Conservation (phyloP, 345 rosid species). For the Syzygium aqueum region DNA sequence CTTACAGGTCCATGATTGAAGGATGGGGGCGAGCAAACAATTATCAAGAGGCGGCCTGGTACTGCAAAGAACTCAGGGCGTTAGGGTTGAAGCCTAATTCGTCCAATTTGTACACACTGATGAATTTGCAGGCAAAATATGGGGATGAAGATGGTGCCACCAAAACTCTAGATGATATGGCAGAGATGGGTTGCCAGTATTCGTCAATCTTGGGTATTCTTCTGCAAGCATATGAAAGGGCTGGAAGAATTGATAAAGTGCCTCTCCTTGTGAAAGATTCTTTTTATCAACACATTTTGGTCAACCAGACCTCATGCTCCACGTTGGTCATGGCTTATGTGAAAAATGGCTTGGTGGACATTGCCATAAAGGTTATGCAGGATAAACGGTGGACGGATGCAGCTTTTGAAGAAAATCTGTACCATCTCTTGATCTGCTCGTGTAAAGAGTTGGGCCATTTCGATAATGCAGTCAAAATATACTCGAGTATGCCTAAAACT, state of each 20-base stretch:
- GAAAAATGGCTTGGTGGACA: conserved; percentile 57
- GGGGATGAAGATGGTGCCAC: conserved; percentile 63
- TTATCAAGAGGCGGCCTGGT: conserved; percentile 38
- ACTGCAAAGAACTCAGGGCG: conserved; percentile 51
- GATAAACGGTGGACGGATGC: conserved; percentile 69
- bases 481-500: conserved; percentile 30
- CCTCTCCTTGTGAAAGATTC: conserved; percentile 57
- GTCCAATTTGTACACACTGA: conserved; percentile 70
- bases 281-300: conserved; percentile 50
- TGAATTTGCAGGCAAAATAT: conserved; percentile 61
- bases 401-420: conserved; percentile 66
- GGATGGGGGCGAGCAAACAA: conserved; percentile 81
- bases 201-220: conserved; percentile 59
- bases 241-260: conserved; percentile 47
- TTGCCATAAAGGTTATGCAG: conserved; percentile 51
- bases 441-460: conserved; percentile 70
- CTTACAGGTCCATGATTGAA: conserved; percentile 85
- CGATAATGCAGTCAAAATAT: conserved; percentile 56
- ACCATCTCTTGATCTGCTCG: conserved; percentile 76
- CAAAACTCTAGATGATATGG: conserved; percentile 62
- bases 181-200: conserved; percentile 53
- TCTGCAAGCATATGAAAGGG: conserved; percentile 67
- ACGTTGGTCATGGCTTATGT: conserved; percentile 76
- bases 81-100: conserved; percentile 70
- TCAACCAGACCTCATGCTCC: conserved; percentile 74